Evolutionary conservation across 176 grass and related monocot species (phyloP), one percentile per base, ranked within the genome.

Genomic region (Aechmea fasciata): DNA sequence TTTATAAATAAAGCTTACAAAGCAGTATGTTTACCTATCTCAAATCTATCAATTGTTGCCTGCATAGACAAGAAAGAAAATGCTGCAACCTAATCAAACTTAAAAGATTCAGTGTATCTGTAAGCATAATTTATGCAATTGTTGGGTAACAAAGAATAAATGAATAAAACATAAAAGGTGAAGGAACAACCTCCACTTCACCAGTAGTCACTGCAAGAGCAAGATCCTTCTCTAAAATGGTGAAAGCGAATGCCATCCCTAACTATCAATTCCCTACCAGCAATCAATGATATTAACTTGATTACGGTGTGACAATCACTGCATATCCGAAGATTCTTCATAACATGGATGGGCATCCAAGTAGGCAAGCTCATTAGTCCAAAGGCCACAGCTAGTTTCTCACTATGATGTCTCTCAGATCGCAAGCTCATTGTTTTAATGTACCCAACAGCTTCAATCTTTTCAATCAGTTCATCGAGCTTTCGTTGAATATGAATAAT

Each of bases 271-370:
- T 90, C 84, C 54, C 84, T 79, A 19, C 3, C 61, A 73, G 86
- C 87, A 68, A 82, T 77, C 1, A 53, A 73, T 11, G 93, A 97
- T 81, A 97, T 70, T 59, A 92, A 65, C 62, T 92, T 92, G 50
- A 97, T 97, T 63, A 92, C 84, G 3, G 66, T 85, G 57, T 97
- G 94, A 68, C 94, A 97, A 70, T 97, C 94, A 11, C 33, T 23
- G 67, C 94, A 99, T 57, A 93, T 93, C 28, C 87, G 87, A 23
- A 93, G 84, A 74, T 93, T 93, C 69, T 93, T 99, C 89, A 93
- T 93, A 55, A 97, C 73, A 75, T 92, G 79, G 47, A 92, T 72
- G 10, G 89, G 89, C 79, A 92, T 85, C 84, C 82, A 85, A 17
- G 65, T 10, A 17, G 89, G 89, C 82, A 87, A 73, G 71, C 14